Conservation (phyloP, 2,329 filamentous ascomycete genomes). For the Colletotrichum truncatum region DNA sequence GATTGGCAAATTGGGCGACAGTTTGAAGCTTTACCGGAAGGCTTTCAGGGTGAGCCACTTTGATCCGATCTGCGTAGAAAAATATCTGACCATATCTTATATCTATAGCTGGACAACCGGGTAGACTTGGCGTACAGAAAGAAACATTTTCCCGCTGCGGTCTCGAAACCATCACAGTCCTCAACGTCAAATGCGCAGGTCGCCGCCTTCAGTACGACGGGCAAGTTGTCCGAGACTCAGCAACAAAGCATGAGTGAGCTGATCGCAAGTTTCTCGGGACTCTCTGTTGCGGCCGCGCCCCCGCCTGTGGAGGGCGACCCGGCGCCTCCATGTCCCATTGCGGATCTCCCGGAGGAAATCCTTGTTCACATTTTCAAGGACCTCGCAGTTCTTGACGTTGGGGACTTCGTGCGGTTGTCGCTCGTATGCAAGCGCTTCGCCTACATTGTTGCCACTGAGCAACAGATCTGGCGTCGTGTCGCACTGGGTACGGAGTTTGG, state of each 20-base stretch:
- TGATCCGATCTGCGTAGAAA: neutral
- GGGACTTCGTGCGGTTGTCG: conserved; percentile 77
- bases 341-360: conserved; percentile 83
- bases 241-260: conserved; percentile 71
- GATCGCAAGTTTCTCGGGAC: conserved; percentile 76
- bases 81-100: neutral
- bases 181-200: conserved; percentile 17
- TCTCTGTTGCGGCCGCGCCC: conserved; percentile 74
- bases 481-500: conserved; percentile 78
- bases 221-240: conserved; percentile 33
- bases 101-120: conserved; percentile 76
- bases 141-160: conserved; percentile 83
- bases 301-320: conserved; percentile 77
- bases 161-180: conserved; percentile 53
- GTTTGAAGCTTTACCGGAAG: conserved; percentile 85
- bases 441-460: conserved; percentile 84
- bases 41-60: conserved; percentile 77
- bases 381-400: conserved; percentile 78
- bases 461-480: conserved; percentile 85
- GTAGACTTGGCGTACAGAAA: conserved; percentile 90
- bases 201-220: conserved; percentile 36
- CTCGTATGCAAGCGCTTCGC: conserved; percentile 89
- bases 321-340: conserved; percentile 82
- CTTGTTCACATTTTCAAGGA: conserved; percentile 80
- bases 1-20: conserved; percentile 87